Conservation (phyloP, 768 basidiomycete species). For the Kwoniella dejecticola region DNA sequence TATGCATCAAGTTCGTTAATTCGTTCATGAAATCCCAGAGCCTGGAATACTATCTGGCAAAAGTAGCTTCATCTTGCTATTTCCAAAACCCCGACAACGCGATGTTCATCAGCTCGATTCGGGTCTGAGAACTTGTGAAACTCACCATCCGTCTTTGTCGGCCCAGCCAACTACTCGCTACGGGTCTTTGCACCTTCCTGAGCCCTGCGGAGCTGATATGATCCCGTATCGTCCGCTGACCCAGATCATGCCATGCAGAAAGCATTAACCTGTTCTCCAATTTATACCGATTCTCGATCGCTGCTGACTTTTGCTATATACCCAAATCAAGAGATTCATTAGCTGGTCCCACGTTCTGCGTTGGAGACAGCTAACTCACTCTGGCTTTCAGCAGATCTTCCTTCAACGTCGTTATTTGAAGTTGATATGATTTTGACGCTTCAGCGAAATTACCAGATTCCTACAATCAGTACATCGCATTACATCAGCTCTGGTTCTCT, state of each 20-base stretch:
- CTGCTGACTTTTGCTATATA: constrained; percentile 60
- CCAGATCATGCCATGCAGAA: constrained; percentile 69
- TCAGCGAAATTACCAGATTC: constrained; percentile 68
- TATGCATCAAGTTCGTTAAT: not conserved
- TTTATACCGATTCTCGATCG: constrained; percentile 66
- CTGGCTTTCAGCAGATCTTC: constrained; percentile 63
- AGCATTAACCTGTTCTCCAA: constrained; percentile 81
- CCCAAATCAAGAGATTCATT: not conserved
- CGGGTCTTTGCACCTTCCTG: constrained; percentile 58
- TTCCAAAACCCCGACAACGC: too few species aligned
- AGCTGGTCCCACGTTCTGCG: too few species aligned
- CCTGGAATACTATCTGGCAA: constrained; percentile 11
- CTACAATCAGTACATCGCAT: not conserved
- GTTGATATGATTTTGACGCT: constrained; percentile 67
- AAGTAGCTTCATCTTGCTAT: constrained; percentile 27
- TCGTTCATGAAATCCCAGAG: not conserved
- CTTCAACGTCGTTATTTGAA: constrained; percentile 67
- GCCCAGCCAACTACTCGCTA: constrained; percentile 70
- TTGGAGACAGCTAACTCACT: constrained; percentile 45
- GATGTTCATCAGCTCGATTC: not conserved
- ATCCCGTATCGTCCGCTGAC: constrained; percentile 66
- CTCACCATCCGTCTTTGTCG: constrained; percentile 65
- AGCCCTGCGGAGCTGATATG: constrained; percentile 61
- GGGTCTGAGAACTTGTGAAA: constrained; percentile 1
- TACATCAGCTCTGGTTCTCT: too few species aligned